phyloP scores from a whole-genome alignment of 2,329 filamentous ascomycete species.

The Alternaria triticina region DNA sequence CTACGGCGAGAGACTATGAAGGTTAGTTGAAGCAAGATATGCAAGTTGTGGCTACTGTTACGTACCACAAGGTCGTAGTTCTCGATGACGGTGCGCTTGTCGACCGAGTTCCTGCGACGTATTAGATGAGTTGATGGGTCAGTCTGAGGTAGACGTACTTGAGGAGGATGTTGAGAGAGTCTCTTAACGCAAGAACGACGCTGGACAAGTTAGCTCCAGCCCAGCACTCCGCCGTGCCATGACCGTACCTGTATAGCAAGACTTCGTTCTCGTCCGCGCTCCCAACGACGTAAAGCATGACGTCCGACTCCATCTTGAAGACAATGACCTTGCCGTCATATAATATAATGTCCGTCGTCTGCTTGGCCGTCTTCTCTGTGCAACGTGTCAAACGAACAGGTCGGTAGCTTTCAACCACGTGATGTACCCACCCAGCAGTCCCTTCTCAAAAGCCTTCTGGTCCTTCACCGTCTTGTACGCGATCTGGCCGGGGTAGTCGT shows the following conservation, averaged over 20 bases:
- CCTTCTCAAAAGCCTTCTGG: constrained; percentile 97
- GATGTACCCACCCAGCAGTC: constrained; percentile 69
- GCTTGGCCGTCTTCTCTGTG: constrained; percentile 87
- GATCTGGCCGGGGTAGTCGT: constrained; percentile 68
- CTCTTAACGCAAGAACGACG: constrained; percentile 87
- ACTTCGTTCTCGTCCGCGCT: constrained; percentile 94
- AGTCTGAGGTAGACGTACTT: constrained; percentile 67
- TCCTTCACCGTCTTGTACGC: constrained; percentile 90
- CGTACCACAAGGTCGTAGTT: constrained; percentile 88
- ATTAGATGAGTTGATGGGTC: constrained; percentile 7
- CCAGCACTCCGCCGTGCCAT: background rate
- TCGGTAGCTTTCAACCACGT: constrained; percentile 72
- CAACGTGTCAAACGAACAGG: constrained; percentile 22
- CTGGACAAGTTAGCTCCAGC: constrained; percentile 48
- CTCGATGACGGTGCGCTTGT: constrained; percentile 97
- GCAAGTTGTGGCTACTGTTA: background rate
- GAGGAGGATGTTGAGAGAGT: constrained; percentile 87
- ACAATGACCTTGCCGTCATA: constrained; percentile 97
- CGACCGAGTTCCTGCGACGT: constrained; percentile 78
- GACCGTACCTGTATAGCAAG: constrained; percentile 73
- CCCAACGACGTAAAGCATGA: constrained; percentile 95
- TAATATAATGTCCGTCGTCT: constrained; percentile 92
- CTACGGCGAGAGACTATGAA: constrained; percentile 86
- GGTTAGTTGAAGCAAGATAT: constrained; percentile 65
- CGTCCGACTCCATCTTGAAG: constrained; percentile 97